A percentile compares a stretch with the other conserved stretches of the same genome.
phyloP scores from a whole-genome alignment of 2,329 filamentous ascomycete genomes.

The Calonectria pseudoreteaudii region DNA sequence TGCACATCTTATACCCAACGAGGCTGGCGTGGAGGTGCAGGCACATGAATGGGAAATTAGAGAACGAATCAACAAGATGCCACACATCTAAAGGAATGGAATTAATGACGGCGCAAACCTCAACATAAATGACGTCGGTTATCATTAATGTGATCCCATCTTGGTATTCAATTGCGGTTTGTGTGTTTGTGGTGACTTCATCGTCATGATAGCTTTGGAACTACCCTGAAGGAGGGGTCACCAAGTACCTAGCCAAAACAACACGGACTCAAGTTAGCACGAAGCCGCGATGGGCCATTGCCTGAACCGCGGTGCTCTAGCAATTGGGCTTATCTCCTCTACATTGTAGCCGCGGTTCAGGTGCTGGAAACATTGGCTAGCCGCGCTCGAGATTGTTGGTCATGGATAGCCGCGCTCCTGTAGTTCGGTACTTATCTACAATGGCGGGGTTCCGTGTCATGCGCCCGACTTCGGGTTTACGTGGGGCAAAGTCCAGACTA shows the following conservation, averaged over 20 bases:
- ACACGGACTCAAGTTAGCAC: background rate
- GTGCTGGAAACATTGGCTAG: background rate
- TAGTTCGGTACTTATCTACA: slow-evolving; percentile 14
- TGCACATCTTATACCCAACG: background rate
- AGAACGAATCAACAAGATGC: background rate
- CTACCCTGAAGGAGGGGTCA: background rate
- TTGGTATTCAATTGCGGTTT: background rate
- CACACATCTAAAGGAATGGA: background rate
- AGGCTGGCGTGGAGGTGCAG: background rate
- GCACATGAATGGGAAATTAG: background rate
- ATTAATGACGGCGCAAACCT: background rate
- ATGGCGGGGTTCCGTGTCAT: slow-evolving; percentile 38
- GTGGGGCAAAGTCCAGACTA: slow-evolving; percentile 41
- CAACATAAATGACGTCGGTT: background rate
- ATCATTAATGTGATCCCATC: background rate
- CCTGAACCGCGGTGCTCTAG: background rate
- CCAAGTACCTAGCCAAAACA: background rate
- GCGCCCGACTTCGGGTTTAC: slow-evolving; percentile 41
- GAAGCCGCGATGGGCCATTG: background rate
- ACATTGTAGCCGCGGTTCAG: slow-evolving; percentile 12
- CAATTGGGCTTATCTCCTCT: background rate
- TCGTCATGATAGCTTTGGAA: background rate
- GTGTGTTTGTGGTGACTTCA: background rate
- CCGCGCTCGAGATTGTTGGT: slow-evolving; percentile 6
- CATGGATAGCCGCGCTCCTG: slow-evolving; percentile 8